Conservation (phyloP, 139 green algal genomes). For the Closterium sp. region DNA sequence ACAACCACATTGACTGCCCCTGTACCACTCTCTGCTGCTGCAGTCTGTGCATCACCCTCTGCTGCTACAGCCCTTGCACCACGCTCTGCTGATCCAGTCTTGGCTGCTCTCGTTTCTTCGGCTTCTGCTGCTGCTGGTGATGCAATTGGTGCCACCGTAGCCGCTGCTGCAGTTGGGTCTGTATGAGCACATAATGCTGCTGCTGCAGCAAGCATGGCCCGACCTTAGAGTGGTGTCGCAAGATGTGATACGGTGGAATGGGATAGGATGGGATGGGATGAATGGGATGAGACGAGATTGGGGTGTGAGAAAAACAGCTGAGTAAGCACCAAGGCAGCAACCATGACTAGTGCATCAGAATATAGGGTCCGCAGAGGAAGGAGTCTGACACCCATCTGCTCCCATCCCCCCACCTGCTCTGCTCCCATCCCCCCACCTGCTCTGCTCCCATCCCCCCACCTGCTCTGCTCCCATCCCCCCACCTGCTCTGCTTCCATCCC, state of each 20-base stretch:
- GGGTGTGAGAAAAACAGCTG: no score
- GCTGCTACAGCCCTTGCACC: neutral
- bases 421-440: neutral
- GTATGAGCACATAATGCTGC: neutral
- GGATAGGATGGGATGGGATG: no score
- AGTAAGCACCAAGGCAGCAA: no score
- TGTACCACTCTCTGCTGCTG: neutral
- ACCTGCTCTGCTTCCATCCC: no score
- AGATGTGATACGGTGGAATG: neutral
- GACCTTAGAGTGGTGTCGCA: neutral
- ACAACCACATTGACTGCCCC: slow-evolving; percentile 28
- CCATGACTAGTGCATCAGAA: no score
- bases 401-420: neutral
- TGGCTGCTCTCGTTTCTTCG: no score
- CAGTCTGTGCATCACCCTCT: neutral
- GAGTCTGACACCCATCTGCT: no score
- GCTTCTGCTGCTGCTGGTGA: neutral
- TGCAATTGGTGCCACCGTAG: neutral
- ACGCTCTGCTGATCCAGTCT: no score
- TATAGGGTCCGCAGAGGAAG: no score
- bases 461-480: neutral
- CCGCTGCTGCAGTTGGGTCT: neutral
- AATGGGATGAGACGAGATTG: no score
- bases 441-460: neutral
- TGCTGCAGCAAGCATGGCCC: neutral